Evolutionary conservation across 805 yeast genomes (phyloP), one percentile per base, ranked within the genome.

Genomic region (Candida dajiaensis): DNA sequence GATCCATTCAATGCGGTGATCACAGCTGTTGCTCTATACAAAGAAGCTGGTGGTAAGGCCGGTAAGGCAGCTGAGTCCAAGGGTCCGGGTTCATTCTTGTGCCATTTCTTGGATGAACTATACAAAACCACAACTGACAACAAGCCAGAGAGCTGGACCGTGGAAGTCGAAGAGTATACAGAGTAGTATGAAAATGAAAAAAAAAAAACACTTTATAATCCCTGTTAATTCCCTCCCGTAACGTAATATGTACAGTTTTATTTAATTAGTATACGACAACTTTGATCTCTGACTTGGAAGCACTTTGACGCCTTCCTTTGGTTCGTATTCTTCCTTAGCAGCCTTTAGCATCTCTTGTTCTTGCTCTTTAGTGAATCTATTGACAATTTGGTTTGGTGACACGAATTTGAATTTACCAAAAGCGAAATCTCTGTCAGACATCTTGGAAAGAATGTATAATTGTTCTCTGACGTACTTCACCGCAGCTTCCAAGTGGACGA

Each of bases 381-480:
- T 80, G 42, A 92, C 95, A 4, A 83, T 76, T 61, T 81, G 81
- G 62, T 83, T 79, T 12, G 97, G 95, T 11, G 90, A 80, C 36
- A 88, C 85, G 67, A 94, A 94, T 46, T 74, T 75, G 65, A 90
- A 89, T 56, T 82, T 80, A 28, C 99, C 99, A 55, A 86, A 80
- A 1, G 95, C 97, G 70, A 94, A 92, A 55, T 92, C 96, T 56
- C 95, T 76, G 64, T 94, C 99, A 28, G 89, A 77, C 74, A 89
- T 79, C 63, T 83, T 82, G 62, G 85, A 85, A 59, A 94, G 70
- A 15, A 94, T 92, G 61, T 90, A 94, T 43, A 94, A 69, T 63
- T 94, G 96, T 56, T 87, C 83, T 64, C 97, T 81, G 23, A 89
- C 83, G 62, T 92, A 94, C 52, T 88, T 87, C n/a, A 90, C 87